These are phyloP conservation scores for Erodium moschatum DNA, from an alignment of 441 rosid species.

Conservation along the genomic window DNA sequence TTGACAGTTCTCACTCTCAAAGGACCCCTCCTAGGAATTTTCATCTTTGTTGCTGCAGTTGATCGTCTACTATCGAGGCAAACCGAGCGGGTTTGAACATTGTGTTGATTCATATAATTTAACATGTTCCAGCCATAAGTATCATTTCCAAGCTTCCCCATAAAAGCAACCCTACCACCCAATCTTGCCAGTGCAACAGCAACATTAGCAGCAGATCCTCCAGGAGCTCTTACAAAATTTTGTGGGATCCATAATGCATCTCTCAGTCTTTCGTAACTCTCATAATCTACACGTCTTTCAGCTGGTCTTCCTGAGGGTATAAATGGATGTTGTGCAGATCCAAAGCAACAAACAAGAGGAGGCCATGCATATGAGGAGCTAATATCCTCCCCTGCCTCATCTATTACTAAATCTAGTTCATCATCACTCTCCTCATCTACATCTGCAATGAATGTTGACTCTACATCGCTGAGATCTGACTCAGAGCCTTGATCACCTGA, in stretches of 20 bases:
- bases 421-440: conserved; percentile 46
- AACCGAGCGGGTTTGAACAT: conserved; percentile 73
- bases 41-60: conserved; percentile 66
- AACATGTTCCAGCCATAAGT: conserved; percentile 72
- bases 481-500: conserved; percentile 30
- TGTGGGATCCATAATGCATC: conserved; percentile 63
- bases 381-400: conserved; percentile 49
- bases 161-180: conserved; percentile 86
- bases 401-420: conserved; percentile 49
- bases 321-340: conserved; percentile 82
- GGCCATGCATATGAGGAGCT: conserved; percentile 84
- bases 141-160: conserved; percentile 94
- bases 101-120: conserved; percentile 54
- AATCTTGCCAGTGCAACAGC: conserved; percentile 75
- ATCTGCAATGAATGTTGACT: conserved; percentile 25
- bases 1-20: conserved; percentile 51
- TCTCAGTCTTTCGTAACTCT: conserved; percentile 54
- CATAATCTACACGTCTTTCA: conserved; percentile 66
- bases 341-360: conserved; percentile 92
- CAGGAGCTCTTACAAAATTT: conserved; percentile 68
- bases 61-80: conserved; percentile 48
- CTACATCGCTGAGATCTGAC: conserved; percentile 33
- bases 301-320: conserved; percentile 83
- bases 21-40: conserved; percentile 66
- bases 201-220: conserved; percentile 77